phyloP scores from a whole-genome alignment of 257 asterid genomes.

The Jasminum sambac region DNA sequence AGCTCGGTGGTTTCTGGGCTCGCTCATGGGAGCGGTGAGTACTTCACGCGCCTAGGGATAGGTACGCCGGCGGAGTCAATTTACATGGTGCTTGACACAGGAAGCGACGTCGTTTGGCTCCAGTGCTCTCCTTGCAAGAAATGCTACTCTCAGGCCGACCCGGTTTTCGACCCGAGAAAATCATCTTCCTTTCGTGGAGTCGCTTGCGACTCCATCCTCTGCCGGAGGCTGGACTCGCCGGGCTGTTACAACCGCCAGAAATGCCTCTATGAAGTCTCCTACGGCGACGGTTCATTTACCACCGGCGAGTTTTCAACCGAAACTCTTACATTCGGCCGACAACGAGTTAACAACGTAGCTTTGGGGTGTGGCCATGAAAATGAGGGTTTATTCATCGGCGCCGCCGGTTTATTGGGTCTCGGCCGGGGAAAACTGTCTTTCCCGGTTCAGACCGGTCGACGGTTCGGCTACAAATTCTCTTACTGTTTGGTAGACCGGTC shows the following conservation, averaged over 20 bases:
- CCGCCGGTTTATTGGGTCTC: conserved; percentile 85
- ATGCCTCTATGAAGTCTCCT: conserved; percentile 80
- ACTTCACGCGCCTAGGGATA: conserved; percentile 89
- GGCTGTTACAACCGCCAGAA: conserved; percentile 60
- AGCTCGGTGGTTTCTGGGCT: conserved; percentile 73
- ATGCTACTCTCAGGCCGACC: conserved; percentile 82
- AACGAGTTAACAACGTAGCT: conserved; percentile 43
- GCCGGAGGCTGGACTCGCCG: conserved; percentile 62
- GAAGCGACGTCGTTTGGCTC: conserved; percentile 88
- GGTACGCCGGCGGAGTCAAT: conserved; percentile 71
- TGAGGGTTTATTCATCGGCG: conserved; percentile 81
- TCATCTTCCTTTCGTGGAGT: conserved; percentile 54
- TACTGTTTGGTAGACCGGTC: conserved; percentile 85
- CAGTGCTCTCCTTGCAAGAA: conserved; percentile 82
- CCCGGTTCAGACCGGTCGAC: conserved; percentile 59
- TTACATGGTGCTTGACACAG: conserved; percentile 85
- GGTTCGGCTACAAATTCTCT: conserved; percentile 66
- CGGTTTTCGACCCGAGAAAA: conserved; percentile 62
- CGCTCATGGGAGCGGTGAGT: conserved; percentile 87
- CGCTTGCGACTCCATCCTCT: conserved; percentile 59
- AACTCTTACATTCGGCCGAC: conserved; percentile 70
- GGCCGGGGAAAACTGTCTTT: conserved; percentile 79
- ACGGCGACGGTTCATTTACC: conserved; percentile 89
- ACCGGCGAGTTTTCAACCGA: conserved; percentile 84
- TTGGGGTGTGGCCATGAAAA: conserved; percentile 92